Conservation (phyloP, 2,329 filamentous ascomycete genomes). For the Ampelomyces quisqualis region DNA sequence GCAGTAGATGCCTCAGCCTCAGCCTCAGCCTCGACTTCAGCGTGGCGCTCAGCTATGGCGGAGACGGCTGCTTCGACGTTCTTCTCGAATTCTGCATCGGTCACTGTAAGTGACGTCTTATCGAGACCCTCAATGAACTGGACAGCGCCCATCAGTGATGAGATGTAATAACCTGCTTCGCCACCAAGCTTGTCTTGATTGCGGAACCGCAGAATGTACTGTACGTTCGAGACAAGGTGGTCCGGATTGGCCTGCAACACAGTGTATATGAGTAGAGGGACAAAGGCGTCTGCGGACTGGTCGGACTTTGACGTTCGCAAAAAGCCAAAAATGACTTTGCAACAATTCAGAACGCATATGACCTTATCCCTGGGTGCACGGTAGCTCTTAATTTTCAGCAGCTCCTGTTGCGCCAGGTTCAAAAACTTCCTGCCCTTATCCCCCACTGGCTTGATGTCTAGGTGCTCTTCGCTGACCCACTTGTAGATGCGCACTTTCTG, state of each 20-base stretch:
- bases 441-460: conserved; percentile 83
- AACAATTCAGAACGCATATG: conserved; percentile 96
- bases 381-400: conserved; percentile 95
- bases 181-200: conserved; percentile 96
- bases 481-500: conserved; percentile 97
- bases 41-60: conserved; percentile 87
- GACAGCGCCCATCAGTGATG: conserved; percentile 91
- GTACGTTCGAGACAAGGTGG: conserved; percentile 93
- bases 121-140: conserved; percentile 98
- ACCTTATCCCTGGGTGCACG: conserved; percentile 97
- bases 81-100: conserved; percentile 90
- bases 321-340: conserved; percentile 97
- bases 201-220: conserved; percentile 94
- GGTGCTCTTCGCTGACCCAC: conserved; percentile 89
- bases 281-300: conserved; percentile 93
- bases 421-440: conserved; percentile 88
- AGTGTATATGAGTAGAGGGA: conserved; percentile 87
- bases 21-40: conserved; percentile 25
- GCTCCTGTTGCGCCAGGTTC: conserved; percentile 85
- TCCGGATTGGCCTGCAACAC: conserved; percentile 93
- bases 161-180: conserved; percentile 98
- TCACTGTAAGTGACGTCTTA: conserved; percentile 87
- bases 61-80: conserved; percentile 97
- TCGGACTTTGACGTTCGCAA: conserved; percentile 90
- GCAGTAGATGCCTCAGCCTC: conserved; percentile 6